Evolutionary conservation across 805 yeast species (phyloP), one percentile per base, ranked within the genome.

Genomic region (Barnettozyma sp.): DNA sequence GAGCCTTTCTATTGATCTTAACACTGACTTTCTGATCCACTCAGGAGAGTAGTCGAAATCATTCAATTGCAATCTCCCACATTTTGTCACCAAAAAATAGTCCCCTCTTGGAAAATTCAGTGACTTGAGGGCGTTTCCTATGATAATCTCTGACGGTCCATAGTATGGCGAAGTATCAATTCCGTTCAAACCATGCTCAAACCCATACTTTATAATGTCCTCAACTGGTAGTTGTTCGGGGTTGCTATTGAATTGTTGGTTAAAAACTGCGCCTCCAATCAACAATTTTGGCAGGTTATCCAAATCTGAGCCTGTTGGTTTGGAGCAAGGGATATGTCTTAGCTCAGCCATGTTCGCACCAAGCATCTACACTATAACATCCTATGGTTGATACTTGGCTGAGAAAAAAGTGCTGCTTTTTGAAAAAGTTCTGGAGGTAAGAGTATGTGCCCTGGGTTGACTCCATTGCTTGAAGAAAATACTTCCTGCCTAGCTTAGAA

Each of bases 121-220:
- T 5, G 53, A 52, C 17, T 58, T 55, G 44, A 88, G 60, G 0
- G 87, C 90, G 12, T 66, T 42, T 2, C 97, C 97, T 6, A 84
- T 54, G 11, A 88, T 44, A 14, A 59, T 66, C 52, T 88, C 97
- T 5, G 94, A 82, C 0, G 85, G 85, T 0, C 97, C 97, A 54
- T 88, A 88, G 60, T 84, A 87, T 4, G 97, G 96, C 0, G 96
- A 83, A 0, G 97, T 86, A 53, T 88, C 97, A 24, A 88, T 65
- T 2, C 94, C 92, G 30, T 68, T 70, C 41, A 85, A 63, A 0
- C 96, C 96, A 18, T 65, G 52, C 15, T 63, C 59, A 48, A 88
- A 78, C 0, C 88, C 92, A 11, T 56, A 49, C 32, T 62, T 53
- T 15, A 88, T 46, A 33, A 88, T 70, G 1, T 72, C 76, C 9